A percentile compares a stretch with the other conserved stretches of the same genome.
These are phyloP conservation scores for Fragilaria crotonensis DNA, from an alignment of 108 stramenopile genomes.

Conservation along the genomic window DNA sequence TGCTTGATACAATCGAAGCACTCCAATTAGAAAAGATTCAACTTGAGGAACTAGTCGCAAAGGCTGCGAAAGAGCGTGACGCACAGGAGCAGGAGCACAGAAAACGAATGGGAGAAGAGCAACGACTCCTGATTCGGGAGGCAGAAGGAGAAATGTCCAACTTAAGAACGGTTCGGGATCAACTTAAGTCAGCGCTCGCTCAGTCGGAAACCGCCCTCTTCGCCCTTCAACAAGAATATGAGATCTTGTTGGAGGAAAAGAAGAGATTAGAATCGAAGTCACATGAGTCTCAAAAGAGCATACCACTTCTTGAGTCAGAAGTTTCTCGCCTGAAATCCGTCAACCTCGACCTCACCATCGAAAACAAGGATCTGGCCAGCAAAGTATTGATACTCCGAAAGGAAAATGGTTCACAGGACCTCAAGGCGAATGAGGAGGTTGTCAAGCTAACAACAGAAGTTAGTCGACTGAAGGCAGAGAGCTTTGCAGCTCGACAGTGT, in stretches of 20 bases:
- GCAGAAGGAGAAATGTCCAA: conserved; percentile 49
- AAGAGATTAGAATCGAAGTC: conserved; percentile 23
- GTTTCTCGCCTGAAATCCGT: conserved; percentile 12
- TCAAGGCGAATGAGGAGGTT: conserved; percentile 17
- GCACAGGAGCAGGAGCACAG: conserved; percentile 32
- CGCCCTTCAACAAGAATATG: conserved; percentile 35
- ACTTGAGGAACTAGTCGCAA: conserved; percentile 29
- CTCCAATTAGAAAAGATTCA: conserved; percentile 40
- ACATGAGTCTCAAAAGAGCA: conserved; percentile 10
- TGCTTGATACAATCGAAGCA: background rate
- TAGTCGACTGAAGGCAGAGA: conserved; percentile 10
- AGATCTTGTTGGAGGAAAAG: conserved; percentile 44
- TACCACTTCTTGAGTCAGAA: conserved; percentile 13
- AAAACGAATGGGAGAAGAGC: conserved; percentile 60
- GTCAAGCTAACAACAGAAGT: conserved; percentile 27
- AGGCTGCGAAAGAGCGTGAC: conserved; percentile 29
- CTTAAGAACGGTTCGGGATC: conserved; percentile 28
- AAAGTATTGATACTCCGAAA: conserved; percentile 7
- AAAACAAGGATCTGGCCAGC: background rate
- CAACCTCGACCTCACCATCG: background rate
- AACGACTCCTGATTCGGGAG: conserved; percentile 52
- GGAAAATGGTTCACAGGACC: background rate
- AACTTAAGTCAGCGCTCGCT: conserved; percentile 30
- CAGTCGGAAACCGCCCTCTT: conserved; percentile 60
- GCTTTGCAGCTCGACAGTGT: conserved; percentile 3